Evolutionary conservation across 2,329 filamentous ascomycete species (phyloP).

Genomic region (Diaporthe eres): DNA sequence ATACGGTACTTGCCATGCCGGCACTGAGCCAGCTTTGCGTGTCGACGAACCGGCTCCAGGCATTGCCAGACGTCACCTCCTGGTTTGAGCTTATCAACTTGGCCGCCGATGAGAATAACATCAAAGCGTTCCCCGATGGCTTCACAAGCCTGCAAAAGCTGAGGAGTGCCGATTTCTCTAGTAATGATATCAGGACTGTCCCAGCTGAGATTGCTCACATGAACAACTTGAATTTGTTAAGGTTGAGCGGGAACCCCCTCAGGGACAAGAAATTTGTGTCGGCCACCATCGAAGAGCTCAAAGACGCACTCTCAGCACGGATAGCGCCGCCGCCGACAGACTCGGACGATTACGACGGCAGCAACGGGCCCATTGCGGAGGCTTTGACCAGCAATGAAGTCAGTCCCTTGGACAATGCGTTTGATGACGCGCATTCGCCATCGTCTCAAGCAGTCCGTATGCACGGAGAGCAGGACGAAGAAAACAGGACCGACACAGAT

Average conservation of each 20-base stretch:
- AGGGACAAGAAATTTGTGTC: slow-evolving; percentile 88
- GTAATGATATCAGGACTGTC: slow-evolving; percentile 84
- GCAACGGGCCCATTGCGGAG: slow-evolving; percentile 40
- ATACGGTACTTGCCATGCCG: slow-evolving; percentile 72
- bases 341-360: slow-evolving; percentile 48
- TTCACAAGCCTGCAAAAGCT: slow-evolving; percentile 78
- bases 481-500: slow-evolving; percentile 65
- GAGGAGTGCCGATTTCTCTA: slow-evolving; percentile 84
- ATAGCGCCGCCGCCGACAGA: slow-evolving; percentile 70
- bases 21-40: slow-evolving; percentile 80
- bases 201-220: slow-evolving; percentile 85
- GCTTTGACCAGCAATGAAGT: slow-evolving; percentile 38
- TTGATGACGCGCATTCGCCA: slow-evolving; percentile 17
- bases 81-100: slow-evolving; percentile 83
- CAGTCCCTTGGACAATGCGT: slow-evolving; percentile 28
- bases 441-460: slow-evolving; percentile 4
- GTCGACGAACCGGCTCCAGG: slow-evolving; percentile 84
- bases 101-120: slow-evolving; percentile 84
- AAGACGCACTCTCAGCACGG: slow-evolving; percentile 77
- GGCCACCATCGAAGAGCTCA: slow-evolving; percentile 85
- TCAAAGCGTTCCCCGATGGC: slow-evolving; percentile 81
- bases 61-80: slow-evolving; percentile 79
- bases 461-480: slow-evolving; percentile 55
- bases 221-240: slow-evolving; percentile 81
- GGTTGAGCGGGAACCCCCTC: slow-evolving; percentile 90